A percentile compares a stretch with the other conserved stretches of the same genome.
Conservation (phyloP, 2,329 filamentous ascomycete genomes). For the Pseudogymnoascus sp. region DNA sequence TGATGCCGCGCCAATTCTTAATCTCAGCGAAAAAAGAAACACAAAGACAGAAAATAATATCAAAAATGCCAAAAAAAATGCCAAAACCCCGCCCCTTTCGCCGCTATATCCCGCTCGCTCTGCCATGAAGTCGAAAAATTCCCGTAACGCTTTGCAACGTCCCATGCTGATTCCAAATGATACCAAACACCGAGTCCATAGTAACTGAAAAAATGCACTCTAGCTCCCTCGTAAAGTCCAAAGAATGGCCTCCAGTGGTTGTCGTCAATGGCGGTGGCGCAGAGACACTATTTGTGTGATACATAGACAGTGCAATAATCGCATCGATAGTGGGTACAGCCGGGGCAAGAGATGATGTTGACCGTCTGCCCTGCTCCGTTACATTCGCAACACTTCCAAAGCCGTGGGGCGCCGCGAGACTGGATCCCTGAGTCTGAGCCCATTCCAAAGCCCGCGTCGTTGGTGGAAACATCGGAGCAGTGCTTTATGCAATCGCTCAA, state of each 20-base stretch:
- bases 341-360: not conserved
- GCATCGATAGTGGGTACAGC: not conserved
- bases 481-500: not conserved
- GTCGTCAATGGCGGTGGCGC: not conserved
- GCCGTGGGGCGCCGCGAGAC: not conserved
- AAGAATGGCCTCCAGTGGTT: not conserved
- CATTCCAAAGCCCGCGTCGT: not conserved
- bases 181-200: not conserved
- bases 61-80: not conserved
- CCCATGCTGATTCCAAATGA: not conserved
- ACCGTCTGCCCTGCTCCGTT: not conserved
- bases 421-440: not conserved
- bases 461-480: not conserved
- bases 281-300: not conserved
- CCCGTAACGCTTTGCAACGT: not conserved
- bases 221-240: not conserved
- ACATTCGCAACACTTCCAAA: not conserved
- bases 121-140: not conserved
- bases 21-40: not conserved
- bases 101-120: not conserved
- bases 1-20: not conserved
- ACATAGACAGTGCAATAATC: not conserved
- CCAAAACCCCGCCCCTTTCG: not conserved
- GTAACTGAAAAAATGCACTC: not conserved
- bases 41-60: not conserved